These are phyloP conservation scores for Lactarius pseudohatsudake DNA, from an alignment of 768 basidiomycete species.

Conservation along the genomic window DNA sequence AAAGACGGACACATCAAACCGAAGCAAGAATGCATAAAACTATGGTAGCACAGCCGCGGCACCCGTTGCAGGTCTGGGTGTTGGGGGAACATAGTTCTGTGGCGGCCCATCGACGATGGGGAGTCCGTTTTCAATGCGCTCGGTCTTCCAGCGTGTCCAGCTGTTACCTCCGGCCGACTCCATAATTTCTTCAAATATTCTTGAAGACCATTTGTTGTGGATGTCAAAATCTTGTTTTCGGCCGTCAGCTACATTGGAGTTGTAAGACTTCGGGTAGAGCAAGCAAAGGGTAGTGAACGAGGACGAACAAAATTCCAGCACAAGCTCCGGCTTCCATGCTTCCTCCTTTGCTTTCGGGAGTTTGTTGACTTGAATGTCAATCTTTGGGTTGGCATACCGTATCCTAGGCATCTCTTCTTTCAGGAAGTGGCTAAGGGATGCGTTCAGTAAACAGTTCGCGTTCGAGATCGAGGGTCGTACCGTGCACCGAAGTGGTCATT, in stretches of 20 bases:
- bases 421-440: constrained; percentile 60
- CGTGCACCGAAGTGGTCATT: constrained; percentile 78
- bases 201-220: constrained; percentile 66
- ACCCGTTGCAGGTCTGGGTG: constrained; percentile 18
- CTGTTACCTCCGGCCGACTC: constrained; percentile 57
- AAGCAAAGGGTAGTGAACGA: not conserved
- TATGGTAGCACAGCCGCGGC: constrained; percentile 30
- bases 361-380: constrained; percentile 60
- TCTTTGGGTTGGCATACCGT: constrained; percentile 68
- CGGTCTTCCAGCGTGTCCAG: constrained; percentile 57
- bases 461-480: constrained; percentile 39
- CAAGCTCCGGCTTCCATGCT: constrained; percentile 59
- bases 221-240: constrained; percentile 49
- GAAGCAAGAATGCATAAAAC: not conserved
- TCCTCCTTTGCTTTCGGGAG: constrained; percentile 54
- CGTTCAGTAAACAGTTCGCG: not conserved
- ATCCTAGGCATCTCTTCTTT: constrained; percentile 79
- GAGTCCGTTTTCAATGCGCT: constrained; percentile 46
- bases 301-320: constrained; percentile 62
- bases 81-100: constrained; percentile 10
- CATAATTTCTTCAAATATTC: constrained; percentile 71
- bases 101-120: constrained; percentile 41
- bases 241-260: constrained; percentile 48
- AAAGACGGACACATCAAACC: not conserved
- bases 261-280: not conserved